Conservation (phyloP, 202 grass and related monocot genomes). For the Setaria viridis region DNA sequence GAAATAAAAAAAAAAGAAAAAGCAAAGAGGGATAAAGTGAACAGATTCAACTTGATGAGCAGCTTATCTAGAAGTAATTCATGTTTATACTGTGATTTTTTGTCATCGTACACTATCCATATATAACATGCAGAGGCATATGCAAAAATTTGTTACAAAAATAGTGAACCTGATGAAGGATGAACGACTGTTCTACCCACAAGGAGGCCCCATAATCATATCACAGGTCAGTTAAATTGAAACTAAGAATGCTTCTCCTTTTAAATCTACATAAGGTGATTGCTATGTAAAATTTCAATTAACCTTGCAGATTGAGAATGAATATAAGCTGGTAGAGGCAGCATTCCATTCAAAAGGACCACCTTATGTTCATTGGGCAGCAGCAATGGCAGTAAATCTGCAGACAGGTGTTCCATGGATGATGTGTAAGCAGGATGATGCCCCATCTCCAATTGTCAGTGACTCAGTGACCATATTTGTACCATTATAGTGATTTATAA, state of each 20-base stretch:
- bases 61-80: conserved; percentile 12
- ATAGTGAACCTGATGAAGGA: conserved; percentile 73
- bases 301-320: conserved; percentile 73
- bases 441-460: conserved; percentile 75
- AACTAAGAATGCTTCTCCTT: background rate
- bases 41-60: background rate
- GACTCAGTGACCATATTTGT: conserved; percentile 36
- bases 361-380: conserved; percentile 73
- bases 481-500: conserved; percentile 10
- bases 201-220: conserved; percentile 90
- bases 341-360: conserved; percentile 78
- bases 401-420: conserved; percentile 79
- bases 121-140: conserved; percentile 56
- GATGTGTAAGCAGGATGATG: conserved; percentile 91
- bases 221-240: conserved; percentile 67
- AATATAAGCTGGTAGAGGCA: conserved; percentile 71
- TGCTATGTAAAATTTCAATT: background rate
- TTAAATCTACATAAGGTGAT: background rate
- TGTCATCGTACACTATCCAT: conserved; percentile 4
- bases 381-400: conserved; percentile 69
- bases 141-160: conserved; percentile 69
- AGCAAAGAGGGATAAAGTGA: background rate
- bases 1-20: background rate
- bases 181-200: conserved; percentile 68
- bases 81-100: background rate